Evolutionary conservation across 345 rosid genomes (phyloP).

Genomic region (Brassica carinata): DNA sequence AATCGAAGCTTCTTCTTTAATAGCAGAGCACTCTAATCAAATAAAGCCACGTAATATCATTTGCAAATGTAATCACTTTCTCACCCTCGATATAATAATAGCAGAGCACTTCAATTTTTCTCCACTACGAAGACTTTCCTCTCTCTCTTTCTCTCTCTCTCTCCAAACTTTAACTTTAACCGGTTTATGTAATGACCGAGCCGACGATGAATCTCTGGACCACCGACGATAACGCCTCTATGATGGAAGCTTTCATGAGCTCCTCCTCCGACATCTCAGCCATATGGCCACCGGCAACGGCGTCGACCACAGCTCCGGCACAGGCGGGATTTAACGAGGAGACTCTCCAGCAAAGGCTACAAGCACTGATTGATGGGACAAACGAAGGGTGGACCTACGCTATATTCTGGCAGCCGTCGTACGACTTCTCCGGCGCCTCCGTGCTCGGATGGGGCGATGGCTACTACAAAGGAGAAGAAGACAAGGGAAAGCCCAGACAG

Average conservation of each 20-base stretch:
- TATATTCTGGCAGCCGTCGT: conserved; percentile 94
- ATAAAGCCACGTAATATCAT: not conserved
- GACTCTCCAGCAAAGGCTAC: conserved; percentile 88
- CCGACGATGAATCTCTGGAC: conserved; percentile 85
- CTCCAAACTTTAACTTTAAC: not conserved
- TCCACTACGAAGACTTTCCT: conserved; percentile 23
- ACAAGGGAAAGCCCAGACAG: conserved; percentile 51
- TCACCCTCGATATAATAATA: conserved; percentile 27
- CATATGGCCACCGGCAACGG: conserved; percentile 62
- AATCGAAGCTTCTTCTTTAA: conserved; percentile 26
- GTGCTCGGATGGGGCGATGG: conserved; percentile 96
- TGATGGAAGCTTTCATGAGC: conserved; percentile 97
- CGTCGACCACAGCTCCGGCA: conserved; percentile 19
- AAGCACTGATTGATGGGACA: conserved; percentile 75
- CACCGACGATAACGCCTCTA: conserved; percentile 82
- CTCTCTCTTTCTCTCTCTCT: conserved; percentile 15
- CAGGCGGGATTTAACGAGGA: conserved; percentile 62
- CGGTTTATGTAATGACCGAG: conserved; percentile 54
- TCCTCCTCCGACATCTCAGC: conserved; percentile 66
- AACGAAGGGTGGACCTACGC: conserved; percentile 93
- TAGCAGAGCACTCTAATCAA: not conserved
- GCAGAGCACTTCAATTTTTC: conserved; percentile 22
- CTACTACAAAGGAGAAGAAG: conserved; percentile 88
- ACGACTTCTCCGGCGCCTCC: conserved; percentile 61
- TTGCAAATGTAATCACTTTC: not conserved